Base-by-base conservation (phyloP, 2,329 filamentous ascomycete genomes). In the Epichloe scottii region DNA sequence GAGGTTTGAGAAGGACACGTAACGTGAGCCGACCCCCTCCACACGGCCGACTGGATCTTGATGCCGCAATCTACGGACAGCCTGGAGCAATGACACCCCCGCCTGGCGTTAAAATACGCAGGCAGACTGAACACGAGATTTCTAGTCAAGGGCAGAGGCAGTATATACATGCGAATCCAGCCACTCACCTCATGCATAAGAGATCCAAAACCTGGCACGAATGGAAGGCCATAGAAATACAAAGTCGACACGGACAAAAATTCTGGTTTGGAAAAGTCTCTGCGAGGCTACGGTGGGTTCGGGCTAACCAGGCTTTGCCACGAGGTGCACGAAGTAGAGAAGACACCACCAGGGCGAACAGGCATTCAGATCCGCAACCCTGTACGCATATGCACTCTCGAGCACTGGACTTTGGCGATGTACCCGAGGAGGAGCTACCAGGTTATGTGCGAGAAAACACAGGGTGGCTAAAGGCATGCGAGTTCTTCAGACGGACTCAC, bases 81-180 rank as follows among this genome's bases (percentile, higher is more conserved):
- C 53, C 53, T n/a, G 49, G 46, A 17, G 55, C 56, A n/a, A 49
- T 55, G 23, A 53, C 40, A 12, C 60, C 63, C 14, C 64, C 64
- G 15, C 33, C 43, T 0, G 58, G 56, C 12, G 55, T 65, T n/a
- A 19, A 47, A 15, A 8, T 21, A 52, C 33, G 47, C 54, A 46
- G n/a, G 19, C 48, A 50, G 40, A 37, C 8, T 2, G 21, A 8
- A 11, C 1, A 19, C 30, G 15, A 30, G 4, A 44, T 8, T 17
- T 12, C 11, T n/a, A 15, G 42, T 21, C 51, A 59, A 48, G 57
- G 65, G 30, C 60, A 64, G 30, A 66, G 66, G 23, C 54, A 68
- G 5, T 80, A 70, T 55, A 63, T 68, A 1, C 64, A 70, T 46
- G 66, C 78, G 3, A 74, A 82, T 58, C 78, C 77, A 0, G 70